Percentiles rank a stretch among this genome's conserved stretches.
Evolutionary conservation across 2,329 filamentous ascomycete genomes (phyloP).

Genomic region (Paecilomyces formosus): DNA sequence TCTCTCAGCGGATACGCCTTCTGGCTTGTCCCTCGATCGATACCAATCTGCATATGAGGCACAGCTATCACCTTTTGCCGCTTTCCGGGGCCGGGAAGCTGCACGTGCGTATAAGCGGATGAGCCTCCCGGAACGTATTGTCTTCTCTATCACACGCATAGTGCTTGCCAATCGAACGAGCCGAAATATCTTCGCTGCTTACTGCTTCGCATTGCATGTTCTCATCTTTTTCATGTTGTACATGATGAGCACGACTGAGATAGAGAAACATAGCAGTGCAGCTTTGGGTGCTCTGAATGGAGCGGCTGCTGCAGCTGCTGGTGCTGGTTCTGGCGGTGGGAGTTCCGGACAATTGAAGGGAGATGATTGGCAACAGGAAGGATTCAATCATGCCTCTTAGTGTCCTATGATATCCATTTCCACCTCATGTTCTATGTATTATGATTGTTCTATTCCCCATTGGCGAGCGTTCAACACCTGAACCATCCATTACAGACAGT

Average conservation of each 20-base stretch:
- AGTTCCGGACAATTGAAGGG: slow-evolving; percentile 29
- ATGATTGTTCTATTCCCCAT: not conserved
- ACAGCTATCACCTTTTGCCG: slow-evolving; percentile 90
- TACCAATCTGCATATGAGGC: slow-evolving; percentile 92
- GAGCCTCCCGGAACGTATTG: slow-evolving; percentile 80
- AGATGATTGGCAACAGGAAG: slow-evolving; percentile 59
- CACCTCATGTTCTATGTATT: not conserved
- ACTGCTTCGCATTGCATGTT: slow-evolving; percentile 81
- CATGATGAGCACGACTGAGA: slow-evolving; percentile 65
- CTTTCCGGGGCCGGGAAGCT: slow-evolving; percentile 89
- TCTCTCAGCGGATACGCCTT: slow-evolving; percentile 51
- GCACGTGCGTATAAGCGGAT: slow-evolving; percentile 86
- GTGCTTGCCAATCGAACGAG: slow-evolving; percentile 84
- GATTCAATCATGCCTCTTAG: slow-evolving; percentile 36
- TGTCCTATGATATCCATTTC: not conserved
- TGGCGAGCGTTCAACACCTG: not conserved
- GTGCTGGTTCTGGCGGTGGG: slow-evolving; percentile 17
- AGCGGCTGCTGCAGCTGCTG: slow-evolving; percentile 32
- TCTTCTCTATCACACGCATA: slow-evolving; percentile 85
- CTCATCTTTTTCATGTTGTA: slow-evolving; percentile 83
- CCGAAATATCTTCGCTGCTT: slow-evolving; percentile 86
- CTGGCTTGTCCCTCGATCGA: slow-evolving; percentile 66
- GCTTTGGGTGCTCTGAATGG: slow-evolving; percentile 45
- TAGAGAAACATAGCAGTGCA: slow-evolving; percentile 54
- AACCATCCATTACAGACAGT: not conserved